Conservation (phyloP, 108 stramenopile species). For the Fragilariopsis cylindrus region DNA sequence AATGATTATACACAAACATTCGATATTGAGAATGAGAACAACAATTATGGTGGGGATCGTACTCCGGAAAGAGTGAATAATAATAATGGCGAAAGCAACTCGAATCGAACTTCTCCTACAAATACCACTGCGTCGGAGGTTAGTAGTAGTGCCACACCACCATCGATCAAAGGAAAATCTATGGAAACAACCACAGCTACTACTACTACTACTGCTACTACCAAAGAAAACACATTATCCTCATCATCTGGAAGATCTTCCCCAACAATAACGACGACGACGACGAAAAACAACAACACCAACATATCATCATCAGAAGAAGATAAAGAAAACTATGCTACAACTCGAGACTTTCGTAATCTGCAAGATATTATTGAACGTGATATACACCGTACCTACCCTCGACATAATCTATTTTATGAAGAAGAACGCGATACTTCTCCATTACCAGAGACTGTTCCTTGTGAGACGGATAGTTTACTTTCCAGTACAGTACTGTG, state of each 20-base stretch:
- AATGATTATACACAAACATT: not conserved
- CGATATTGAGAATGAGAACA: not conserved
- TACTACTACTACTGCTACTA: not conserved
- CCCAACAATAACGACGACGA: constrained; percentile 1
- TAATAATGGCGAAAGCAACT: not conserved
- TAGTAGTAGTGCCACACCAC: not conserved
- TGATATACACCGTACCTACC: constrained; percentile 91
- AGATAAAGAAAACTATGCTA: constrained; percentile 17
- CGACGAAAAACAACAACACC: not conserved
- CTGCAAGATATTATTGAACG: constrained; percentile 82
- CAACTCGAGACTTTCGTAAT: constrained; percentile 34
- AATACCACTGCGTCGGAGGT: constrained; percentile 2
- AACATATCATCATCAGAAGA: not conserved
- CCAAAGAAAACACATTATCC: not conserved
- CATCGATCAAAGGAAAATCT: not conserved
- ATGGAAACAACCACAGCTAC: not conserved
- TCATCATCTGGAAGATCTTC: not conserved
- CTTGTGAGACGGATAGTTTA: not conserved
- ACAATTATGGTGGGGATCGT: not conserved
- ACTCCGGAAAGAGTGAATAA: not conserved
- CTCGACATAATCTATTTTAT: constrained; percentile 81
- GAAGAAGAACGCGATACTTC: constrained; percentile 26
- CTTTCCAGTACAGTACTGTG: not conserved
- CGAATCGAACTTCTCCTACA: constrained; percentile 16
- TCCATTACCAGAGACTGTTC: not conserved